Evolutionary conservation across 148 eudicot genomes (phyloP).

Genomic region (Persicaria maculosa): DNA sequence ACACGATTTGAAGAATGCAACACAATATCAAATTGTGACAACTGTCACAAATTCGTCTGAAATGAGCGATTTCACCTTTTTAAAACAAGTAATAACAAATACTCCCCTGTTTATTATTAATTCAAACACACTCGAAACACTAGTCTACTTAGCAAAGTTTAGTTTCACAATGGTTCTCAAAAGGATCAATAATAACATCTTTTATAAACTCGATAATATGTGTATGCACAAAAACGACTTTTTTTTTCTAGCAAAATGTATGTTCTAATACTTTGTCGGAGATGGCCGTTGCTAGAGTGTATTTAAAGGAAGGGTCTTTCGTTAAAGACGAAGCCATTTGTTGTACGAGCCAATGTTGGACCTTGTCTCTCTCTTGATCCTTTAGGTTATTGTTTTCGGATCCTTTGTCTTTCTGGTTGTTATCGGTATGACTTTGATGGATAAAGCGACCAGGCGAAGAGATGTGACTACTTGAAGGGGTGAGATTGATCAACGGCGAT

Average conservation of each 20-base stretch:
- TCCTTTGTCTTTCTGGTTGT: not conserved
- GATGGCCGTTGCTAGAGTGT: slow-evolving; percentile 23
- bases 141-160: too few relatives aligned
- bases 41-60: too few relatives aligned
- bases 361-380: not conserved
- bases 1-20: too few relatives aligned
- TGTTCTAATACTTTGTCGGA: slow-evolving; percentile 19
- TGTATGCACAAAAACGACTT: too few relatives aligned
- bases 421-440: slow-evolving; percentile 8
- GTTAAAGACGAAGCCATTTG: slow-evolving; percentile 29
- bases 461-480: not conserved
- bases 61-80: too few relatives aligned
- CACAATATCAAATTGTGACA: too few relatives aligned
- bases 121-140: too few relatives aligned
- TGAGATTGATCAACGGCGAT: not conserved
- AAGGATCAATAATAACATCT: too few relatives aligned
- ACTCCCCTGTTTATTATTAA: too few relatives aligned
- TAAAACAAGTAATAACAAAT: too few relatives aligned
- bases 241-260: not conserved
- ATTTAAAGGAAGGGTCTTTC: slow-evolving; percentile 25
- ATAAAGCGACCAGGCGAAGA: not conserved
- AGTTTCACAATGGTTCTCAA: too few relatives aligned
- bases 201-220: too few relatives aligned
- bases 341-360: slow-evolving; percentile 17
- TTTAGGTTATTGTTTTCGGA: slow-evolving; percentile 6